Percentiles rank a stretch among this genome's conserved stretches.
phyloP scores from a whole-genome alignment of 2,329 filamentous ascomycete species.

The Diaporthe aspalathi region DNA sequence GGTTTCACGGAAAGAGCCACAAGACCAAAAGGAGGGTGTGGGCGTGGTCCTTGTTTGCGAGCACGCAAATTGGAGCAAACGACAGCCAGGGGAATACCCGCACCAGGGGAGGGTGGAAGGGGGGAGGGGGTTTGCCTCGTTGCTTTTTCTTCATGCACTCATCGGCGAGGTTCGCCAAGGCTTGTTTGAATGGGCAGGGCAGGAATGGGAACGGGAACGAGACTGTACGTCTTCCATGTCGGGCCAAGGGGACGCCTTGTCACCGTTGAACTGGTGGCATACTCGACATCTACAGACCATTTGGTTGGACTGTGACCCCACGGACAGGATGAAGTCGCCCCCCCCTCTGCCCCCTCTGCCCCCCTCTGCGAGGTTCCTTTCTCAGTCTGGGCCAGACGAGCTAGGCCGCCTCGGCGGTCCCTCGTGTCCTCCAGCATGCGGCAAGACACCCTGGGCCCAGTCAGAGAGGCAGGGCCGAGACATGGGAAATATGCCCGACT shows the following conservation, averaged over 20 bases:
- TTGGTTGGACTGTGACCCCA: neutral
- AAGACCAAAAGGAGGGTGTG: neutral
- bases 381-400: neutral
- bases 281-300: neutral
- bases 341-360: too few relatives aligned
- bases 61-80: conserved; percentile 9
- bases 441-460: conserved; percentile 36
- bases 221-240: neutral
- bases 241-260: neutral
- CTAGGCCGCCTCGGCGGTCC: conserved; percentile 7
- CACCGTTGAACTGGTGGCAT: neutral
- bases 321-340: neutral
- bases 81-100: neutral
- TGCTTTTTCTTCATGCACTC: conserved; percentile 23
- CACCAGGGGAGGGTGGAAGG: too few relatives aligned
- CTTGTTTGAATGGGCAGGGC: neutral
- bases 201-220: neutral
- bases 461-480: conserved; percentile 35
- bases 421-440: conserved; percentile 15
- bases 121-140: too few relatives aligned
- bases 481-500: conserved; percentile 26
- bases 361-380: neutral
- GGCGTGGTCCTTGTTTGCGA: neutral
- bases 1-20: neutral
- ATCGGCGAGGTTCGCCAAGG: neutral